phyloP scores from a whole-genome alignment of 768 basidiomycete species.

The Daedaleopsis nitida region DNA sequence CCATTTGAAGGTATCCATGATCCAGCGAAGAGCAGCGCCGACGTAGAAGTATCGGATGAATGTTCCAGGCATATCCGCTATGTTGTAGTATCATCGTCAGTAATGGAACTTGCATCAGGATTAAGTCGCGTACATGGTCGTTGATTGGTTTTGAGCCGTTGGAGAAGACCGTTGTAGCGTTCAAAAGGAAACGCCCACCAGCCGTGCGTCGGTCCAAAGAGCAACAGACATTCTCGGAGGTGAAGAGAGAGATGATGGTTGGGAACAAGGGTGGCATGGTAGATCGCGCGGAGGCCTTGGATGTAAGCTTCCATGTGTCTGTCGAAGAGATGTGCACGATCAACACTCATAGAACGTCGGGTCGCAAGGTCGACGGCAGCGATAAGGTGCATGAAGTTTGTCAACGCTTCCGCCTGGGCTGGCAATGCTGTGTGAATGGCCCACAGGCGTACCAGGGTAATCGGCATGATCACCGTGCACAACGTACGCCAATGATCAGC shows the following conservation, averaged over 20 bases:
- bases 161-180: constrained; percentile 30
- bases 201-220: constrained; percentile 33
- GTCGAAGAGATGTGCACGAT: constrained; percentile 8
- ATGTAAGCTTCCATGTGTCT: constrained; percentile 24
- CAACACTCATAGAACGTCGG: background rate
- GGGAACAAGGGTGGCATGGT: constrained; percentile 29
- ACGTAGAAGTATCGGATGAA: background rate
- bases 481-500: constrained; percentile 37
- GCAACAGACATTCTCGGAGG: constrained; percentile 26
- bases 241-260: constrained; percentile 37
- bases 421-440: too few species aligned
- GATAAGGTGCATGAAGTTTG: constrained; percentile 32
- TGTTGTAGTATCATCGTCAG: background rate
- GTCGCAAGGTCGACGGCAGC: constrained; percentile 27
- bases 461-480: constrained; percentile 34
- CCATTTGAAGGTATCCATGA: background rate
- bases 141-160: constrained; percentile 28
- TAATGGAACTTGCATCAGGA: background rate
- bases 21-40: background rate
- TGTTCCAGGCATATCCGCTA: background rate
- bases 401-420: constrained; percentile 24
- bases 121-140: constrained; percentile 1
- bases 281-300: constrained; percentile 21
- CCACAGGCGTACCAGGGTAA: constrained; percentile 41
- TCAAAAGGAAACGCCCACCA: constrained; percentile 33